Conservation (phyloP, 805 yeast species). For the Candida patagonica region DNA sequence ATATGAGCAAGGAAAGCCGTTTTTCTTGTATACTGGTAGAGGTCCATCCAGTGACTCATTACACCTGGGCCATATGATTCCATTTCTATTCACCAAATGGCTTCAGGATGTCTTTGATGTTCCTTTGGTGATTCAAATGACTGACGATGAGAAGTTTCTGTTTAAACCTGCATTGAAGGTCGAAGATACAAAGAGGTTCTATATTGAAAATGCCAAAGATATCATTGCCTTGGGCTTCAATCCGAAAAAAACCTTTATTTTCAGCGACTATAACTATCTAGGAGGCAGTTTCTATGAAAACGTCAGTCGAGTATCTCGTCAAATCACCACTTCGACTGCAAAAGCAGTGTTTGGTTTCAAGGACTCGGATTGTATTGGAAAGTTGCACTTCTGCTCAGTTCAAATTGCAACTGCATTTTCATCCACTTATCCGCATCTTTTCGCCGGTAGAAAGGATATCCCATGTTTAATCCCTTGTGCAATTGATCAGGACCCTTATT, state of each 20-base stretch:
- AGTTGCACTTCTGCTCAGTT: slow-evolving; percentile 87
- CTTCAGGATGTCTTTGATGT: slow-evolving; percentile 95
- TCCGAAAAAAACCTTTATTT: slow-evolving; percentile 89
- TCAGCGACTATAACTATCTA: slow-evolving; percentile 89
- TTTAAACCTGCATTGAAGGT: slow-evolving; percentile 87
- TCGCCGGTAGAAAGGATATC: slow-evolving; percentile 78
- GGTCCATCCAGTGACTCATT: slow-evolving; percentile 92
- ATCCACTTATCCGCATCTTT: slow-evolving; percentile 87
- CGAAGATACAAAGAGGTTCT: slow-evolving; percentile 74
- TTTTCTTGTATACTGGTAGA: slow-evolving; percentile 92
- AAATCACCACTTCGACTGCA: slow-evolving; percentile 94
- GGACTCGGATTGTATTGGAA: slow-evolving; percentile 92
- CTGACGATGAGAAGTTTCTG: slow-evolving; percentile 94
- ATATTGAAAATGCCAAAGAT: slow-evolving; percentile 81
- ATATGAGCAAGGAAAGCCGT: slow-evolving; percentile 91
- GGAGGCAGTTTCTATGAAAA: slow-evolving; percentile 90
- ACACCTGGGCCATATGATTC: slow-evolving; percentile 96
- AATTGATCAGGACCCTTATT: slow-evolving; percentile 97
- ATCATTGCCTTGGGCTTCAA: slow-evolving; percentile 91
- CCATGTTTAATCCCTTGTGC: slow-evolving; percentile 98
- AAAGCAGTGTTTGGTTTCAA: slow-evolving; percentile 94
- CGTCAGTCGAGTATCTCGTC: slow-evolving; percentile 85
- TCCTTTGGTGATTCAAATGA: slow-evolving; percentile 85
- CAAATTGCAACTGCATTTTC: slow-evolving; percentile 97
- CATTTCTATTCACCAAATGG: slow-evolving; percentile 95